Conservation (phyloP, 495 filamentous ascomycete genomes). For the Cenococcum geophilum region DNA sequence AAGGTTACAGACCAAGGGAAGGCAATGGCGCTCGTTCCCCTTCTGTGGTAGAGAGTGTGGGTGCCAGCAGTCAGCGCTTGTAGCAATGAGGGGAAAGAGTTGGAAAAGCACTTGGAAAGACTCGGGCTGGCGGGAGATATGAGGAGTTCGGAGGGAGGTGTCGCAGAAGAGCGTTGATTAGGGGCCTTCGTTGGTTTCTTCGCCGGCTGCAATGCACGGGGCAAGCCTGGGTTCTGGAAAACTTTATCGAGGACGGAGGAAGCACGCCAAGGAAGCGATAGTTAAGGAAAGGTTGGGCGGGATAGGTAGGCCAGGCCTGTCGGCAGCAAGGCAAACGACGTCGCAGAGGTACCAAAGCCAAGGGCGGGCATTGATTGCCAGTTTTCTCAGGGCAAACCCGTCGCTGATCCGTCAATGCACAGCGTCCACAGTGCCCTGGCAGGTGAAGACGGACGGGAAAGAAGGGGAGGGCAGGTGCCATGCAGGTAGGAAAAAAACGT, state of each 20-base stretch:
- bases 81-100: slow-evolving; percentile 2
- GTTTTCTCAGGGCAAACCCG: no score
- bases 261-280: no score
- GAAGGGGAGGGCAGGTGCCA: not conserved
- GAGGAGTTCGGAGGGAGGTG: not conserved
- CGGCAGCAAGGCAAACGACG: no score
- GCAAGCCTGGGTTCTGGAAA: not conserved
- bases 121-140: not conserved
- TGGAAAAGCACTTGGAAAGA: not conserved
- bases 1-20: slow-evolving; percentile 16
- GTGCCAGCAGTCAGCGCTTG: slow-evolving; percentile 8
- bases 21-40: not conserved
- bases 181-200: not conserved
- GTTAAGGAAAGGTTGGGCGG: no score
- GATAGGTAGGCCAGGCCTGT: no score
- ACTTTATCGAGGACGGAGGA: no score
- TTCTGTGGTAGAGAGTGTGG: not conserved
- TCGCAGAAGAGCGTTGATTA: slow-evolving; percentile 7
- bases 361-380: no score
- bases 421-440: no score
- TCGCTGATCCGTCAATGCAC: no score
- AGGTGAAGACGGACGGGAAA: no score
- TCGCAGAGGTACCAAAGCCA: no score
- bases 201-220: not conserved
- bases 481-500: not conserved